phyloP scores from a whole-genome alignment of 177 flowering plant genomes.

The Tripterygium wilfordii region DNA sequence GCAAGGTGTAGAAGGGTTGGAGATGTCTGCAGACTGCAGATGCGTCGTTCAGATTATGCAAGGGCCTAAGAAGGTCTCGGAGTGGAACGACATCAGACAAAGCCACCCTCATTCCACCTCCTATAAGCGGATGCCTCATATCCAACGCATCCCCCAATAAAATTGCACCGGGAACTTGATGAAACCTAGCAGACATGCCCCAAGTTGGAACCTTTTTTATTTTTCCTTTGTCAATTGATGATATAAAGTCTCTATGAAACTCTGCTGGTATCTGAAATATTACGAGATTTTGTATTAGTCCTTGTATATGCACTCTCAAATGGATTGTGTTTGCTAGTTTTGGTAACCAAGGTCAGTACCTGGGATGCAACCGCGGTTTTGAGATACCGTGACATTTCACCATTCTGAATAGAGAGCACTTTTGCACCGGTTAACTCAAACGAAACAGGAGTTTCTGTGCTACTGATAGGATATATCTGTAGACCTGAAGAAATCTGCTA shows the following conservation, averaged over 20 bases:
- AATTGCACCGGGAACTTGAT: conserved; percentile 10
- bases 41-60: conserved; percentile 7
- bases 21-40: conserved; percentile 16
- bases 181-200: conserved; percentile 14
- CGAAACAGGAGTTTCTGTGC: conserved; percentile 5
- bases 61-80: no score
- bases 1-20: no score
- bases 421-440: conserved; percentile 8
- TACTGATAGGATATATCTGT: conserved; percentile 5
- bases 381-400: conserved; percentile 7
- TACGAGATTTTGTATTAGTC: no score
- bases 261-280: no score
- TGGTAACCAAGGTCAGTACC: no score
- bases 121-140: conserved; percentile 12
- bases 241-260: no score
- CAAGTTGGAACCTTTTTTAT: conserved; percentile 8
- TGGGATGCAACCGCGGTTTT: conserved; percentile 12
- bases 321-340: no score
- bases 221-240: conserved; percentile 7
- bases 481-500: conserved; percentile 9
- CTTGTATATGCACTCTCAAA: no score
- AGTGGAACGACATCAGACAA: conserved; percentile 10
- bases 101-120: conserved; percentile 18
- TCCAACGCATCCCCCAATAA: conserved; percentile 16
- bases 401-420: conserved; percentile 9